Conservation (phyloP, 106 monocot genomes). For the Phalaenopsis aphrodite region DNA sequence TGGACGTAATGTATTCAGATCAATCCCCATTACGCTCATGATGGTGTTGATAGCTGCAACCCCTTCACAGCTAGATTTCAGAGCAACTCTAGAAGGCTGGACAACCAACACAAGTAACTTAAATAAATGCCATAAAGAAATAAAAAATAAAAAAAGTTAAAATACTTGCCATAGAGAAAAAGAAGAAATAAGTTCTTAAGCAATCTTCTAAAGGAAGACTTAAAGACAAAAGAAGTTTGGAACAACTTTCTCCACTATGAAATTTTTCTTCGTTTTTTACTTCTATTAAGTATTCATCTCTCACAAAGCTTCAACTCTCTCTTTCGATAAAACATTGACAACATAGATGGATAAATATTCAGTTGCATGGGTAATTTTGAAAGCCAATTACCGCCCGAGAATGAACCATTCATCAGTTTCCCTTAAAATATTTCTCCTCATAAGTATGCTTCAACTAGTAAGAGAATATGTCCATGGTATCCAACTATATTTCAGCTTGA, state of each 20-base stretch:
- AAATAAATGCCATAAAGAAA: background rate
- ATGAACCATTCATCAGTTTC: too few species aligned
- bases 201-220: background rate
- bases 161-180: background rate
- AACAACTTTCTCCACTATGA: background rate
- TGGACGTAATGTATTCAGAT: constrained; percentile 85
- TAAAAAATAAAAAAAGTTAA: background rate
- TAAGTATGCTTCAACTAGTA: too few species aligned
- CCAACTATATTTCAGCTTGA: too few species aligned
- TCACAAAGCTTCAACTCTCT: background rate
- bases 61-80: constrained; percentile 85
- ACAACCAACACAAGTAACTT: constrained; percentile 15
- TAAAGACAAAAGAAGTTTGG: background rate
- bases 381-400: too few species aligned
- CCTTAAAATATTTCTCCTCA: too few species aligned
- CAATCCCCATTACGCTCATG: constrained; percentile 97
- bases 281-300: background rate
- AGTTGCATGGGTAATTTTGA: background rate
- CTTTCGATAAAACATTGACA: background rate
- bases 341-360: background rate
- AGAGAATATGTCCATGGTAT: too few species aligned
- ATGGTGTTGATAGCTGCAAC: constrained; percentile 96
- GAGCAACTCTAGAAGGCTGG: constrained; percentile 80
- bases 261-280: background rate
- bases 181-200: background rate